Conservation (phyloP, 768 basidiomycete genomes). For the Kwoniella europaea region DNA sequence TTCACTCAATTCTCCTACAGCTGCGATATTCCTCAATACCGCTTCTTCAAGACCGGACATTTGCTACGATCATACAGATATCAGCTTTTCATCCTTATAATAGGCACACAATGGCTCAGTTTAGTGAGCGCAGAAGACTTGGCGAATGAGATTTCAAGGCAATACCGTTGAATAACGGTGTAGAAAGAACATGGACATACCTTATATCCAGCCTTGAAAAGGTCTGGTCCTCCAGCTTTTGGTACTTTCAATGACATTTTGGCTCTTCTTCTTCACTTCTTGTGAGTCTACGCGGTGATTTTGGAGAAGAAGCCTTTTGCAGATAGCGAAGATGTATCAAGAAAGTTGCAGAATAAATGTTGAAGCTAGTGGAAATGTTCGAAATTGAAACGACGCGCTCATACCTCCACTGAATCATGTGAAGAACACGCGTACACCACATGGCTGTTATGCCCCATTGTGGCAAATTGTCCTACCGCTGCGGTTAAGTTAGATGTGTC, state of each 20-base stretch:
- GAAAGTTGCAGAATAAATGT: not conserved
- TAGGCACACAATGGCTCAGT: no score
- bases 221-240: slow-evolving; percentile 76
- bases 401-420: slow-evolving; percentile 1
- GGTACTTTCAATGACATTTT: slow-evolving; percentile 92
- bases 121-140: no score
- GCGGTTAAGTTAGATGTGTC: no score
- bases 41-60: slow-evolving; percentile 92
- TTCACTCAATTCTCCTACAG: slow-evolving; percentile 91
- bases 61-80: no score
- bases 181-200: slow-evolving; percentile 59
- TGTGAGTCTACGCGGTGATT: no score
- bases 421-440: not conserved
- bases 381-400: slow-evolving; percentile 19
- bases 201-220: slow-evolving; percentile 98
- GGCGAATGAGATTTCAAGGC: no score
- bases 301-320: no score
- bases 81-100: no score
- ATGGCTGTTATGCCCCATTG: no score
- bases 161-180: slow-evolving; percentile 60
- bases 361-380: slow-evolving; percentile 14
- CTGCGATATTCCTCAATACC: slow-evolving; percentile 93
- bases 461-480: not conserved
- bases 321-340: not conserved
- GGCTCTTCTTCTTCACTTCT: not conserved